phyloP scores from a whole-genome alignment of 2,329 filamentous ascomycete species.

The Penicillium polonicum region DNA sequence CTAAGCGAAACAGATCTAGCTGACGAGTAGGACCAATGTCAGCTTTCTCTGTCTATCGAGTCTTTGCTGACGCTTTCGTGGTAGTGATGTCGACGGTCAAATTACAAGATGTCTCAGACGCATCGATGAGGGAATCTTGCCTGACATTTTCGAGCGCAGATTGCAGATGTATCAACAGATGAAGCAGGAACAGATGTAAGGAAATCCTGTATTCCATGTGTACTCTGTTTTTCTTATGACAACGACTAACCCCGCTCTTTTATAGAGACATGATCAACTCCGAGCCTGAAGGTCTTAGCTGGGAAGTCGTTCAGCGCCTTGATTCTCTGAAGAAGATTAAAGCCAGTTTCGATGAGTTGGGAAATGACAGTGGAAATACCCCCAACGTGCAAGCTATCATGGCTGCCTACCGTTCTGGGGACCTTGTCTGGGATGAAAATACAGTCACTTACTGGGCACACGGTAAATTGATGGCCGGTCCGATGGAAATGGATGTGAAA shows the following conservation, averaged over 20 bases:
- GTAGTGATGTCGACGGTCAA: neutral
- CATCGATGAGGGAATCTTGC: neutral
- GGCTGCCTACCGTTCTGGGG: neutral
- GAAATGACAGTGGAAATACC: neutral
- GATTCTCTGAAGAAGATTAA: neutral
- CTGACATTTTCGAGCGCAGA: neutral
- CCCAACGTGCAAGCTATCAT: neutral
- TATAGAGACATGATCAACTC: constrained; percentile 2
- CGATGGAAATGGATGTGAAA: neutral
- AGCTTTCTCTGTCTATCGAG: neutral
- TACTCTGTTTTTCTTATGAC: neutral
- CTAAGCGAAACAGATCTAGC: neutral
- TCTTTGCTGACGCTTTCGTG: neutral
- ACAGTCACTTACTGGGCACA: neutral
- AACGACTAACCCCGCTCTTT: neutral
- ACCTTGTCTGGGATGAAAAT: neutral
- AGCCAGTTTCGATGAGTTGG: neutral
- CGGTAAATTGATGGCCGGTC: neutral
- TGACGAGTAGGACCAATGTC: neutral
- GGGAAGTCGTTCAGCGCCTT: neutral
- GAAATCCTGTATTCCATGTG: neutral
- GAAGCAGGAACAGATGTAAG: neutral
- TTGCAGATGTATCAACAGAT: neutral
- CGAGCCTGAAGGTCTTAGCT: neutral
- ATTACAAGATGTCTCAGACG: neutral